Percentiles rank a stretch among this genome's conserved stretches.
Evolutionary conservation across 352 stramenopile genomes (phyloP).

Genomic region (Phytophthora parvispora): DNA sequence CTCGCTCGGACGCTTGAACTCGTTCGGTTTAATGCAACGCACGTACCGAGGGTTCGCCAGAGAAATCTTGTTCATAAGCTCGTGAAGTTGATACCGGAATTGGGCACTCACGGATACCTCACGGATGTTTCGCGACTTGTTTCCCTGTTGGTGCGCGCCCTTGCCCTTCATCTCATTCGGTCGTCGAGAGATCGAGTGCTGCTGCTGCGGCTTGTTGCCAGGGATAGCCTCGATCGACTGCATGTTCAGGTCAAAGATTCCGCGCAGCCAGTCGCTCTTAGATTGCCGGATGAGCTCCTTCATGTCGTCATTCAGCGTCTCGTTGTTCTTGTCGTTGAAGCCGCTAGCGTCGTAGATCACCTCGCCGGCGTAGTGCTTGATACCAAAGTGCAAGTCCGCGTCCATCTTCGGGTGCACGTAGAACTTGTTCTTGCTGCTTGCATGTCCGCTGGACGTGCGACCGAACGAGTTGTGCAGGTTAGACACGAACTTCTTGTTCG

Average conservation of each 20-base stretch:
- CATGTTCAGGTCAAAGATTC: slow-evolving; percentile 89
- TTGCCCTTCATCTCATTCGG: slow-evolving; percentile 65
- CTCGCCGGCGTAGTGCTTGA: slow-evolving; percentile 94
- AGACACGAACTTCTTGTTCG: slow-evolving; percentile 93
- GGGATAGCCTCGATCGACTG: slow-evolving; percentile 88
- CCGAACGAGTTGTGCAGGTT: slow-evolving; percentile 90
- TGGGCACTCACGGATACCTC: slow-evolving; percentile 90
- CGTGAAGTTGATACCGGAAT: slow-evolving; percentile 91
- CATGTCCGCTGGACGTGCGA: slow-evolving; percentile 61
- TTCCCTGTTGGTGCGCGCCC: slow-evolving; percentile 37
- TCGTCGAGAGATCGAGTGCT: slow-evolving; percentile 74
- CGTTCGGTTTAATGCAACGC: slow-evolving; percentile 92
- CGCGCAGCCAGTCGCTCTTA: slow-evolving; percentile 82
- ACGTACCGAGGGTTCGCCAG: slow-evolving; percentile 90
- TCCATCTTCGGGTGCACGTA: slow-evolving; percentile 94
- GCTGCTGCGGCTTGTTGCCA: slow-evolving; percentile 75
- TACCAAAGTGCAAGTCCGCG: slow-evolving; percentile 89
- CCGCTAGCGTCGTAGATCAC: slow-evolving; percentile 98
- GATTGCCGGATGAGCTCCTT: slow-evolving; percentile 93
- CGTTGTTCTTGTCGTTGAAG: slow-evolving; percentile 99
- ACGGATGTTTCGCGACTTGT: slow-evolving; percentile 87
- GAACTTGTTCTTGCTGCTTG: slow-evolving; percentile 83
- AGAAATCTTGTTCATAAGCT: slow-evolving; percentile 93
- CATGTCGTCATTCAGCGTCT: slow-evolving; percentile 97
- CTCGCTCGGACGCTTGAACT: slow-evolving; percentile 81